Evolutionary conservation across 1,284 basidiomycete genomes (phyloP), one percentile per base, ranked within the genome.

Genomic region (Ustilago sp.): DNA sequence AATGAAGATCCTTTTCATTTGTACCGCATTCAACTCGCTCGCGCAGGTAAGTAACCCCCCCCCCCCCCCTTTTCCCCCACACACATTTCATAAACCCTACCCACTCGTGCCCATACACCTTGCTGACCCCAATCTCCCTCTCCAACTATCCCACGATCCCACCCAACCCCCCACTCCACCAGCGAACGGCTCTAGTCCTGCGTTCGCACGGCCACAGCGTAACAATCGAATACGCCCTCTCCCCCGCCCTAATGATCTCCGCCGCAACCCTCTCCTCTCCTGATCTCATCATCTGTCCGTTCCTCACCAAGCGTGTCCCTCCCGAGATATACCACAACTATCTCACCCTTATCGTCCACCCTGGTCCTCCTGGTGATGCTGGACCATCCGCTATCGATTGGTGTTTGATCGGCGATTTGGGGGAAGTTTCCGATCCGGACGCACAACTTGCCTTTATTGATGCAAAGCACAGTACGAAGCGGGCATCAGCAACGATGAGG

Each of bases 331-430:
- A 86, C 77, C 84, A 51, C 34, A 79, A 86, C 83, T 86, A 85
- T 74, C 81, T 88, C 50, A 88, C 88, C 2, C 85, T 88, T 39
- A 88, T 88, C 66, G 85, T 88, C 6, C 88, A 88, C 75, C 88
- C 88, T 1, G 88, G 88, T 17, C 87, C 88, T 4, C 88, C 88
- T 0, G 88, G 87, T 0, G 88, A 88, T 75, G 88, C 86, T 0
- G 88, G 88, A 15, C 88, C 88, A 8, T 88, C 88, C 1, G 87
- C 88, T 6, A 84, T 88, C 63, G 88, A 88, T 76, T 88, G 87
- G 87, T 86, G 85, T 34, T 77, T 88, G 19, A 80, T 88, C 61
- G 88, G 88, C 15, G 88, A 88, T 72, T 80, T 82, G 58, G 88
- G 88, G 15, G 59, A 80, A 36, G 68, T 81, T 32, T 32, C 80